phyloP scores from a whole-genome alignment of 768 basidiomycete genomes.

The Tulasnella sp. region DNA sequence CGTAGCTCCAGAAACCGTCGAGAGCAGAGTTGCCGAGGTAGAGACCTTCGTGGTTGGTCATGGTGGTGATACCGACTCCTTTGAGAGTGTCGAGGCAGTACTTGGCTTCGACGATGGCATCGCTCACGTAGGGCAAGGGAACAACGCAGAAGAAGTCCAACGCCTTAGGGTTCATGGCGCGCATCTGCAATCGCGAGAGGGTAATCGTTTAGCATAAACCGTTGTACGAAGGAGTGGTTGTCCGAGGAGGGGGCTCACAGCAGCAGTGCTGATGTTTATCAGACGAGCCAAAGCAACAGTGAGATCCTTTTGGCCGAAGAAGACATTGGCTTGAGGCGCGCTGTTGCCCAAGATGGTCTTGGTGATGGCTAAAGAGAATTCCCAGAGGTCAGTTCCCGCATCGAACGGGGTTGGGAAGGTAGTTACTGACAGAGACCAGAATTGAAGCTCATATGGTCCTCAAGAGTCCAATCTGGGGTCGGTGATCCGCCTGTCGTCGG shows the following conservation, averaged over 20 bases:
- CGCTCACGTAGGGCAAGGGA: constrained; percentile 6
- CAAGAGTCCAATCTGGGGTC: constrained; percentile 6
- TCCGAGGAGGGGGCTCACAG: not conserved
- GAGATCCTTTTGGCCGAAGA: not conserved
- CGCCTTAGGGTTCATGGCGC: constrained; percentile 4
- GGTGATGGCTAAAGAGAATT: not conserved
- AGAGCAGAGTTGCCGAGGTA: constrained; percentile 17
- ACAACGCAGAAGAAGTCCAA: constrained; percentile 11
- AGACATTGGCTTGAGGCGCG: constrained; percentile 11
- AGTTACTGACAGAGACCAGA: not conserved
- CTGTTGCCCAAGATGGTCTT: constrained; percentile 8
- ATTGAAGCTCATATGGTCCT: not conserved
- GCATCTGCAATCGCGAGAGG: not conserved
- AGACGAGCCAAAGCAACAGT: constrained; percentile 4
- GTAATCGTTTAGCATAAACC: not conserved
- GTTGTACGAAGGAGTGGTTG: not conserved
- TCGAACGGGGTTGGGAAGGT: not conserved
- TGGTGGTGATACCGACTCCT: constrained; percentile 6
- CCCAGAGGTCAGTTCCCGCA: not conserved
- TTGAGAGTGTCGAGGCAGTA: not conserved
- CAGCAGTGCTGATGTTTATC: not conserved
- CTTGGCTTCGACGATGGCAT: constrained; percentile 3
- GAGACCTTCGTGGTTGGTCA: constrained; percentile 17
- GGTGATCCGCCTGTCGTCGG: not conserved
- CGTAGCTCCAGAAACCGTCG: not conserved